Percentiles rank a stretch among this genome's conserved stretches.
These are phyloP conservation scores for Coffea humblotiana DNA, from an alignment of 305 asterid species.

Conservation along the genomic window DNA sequence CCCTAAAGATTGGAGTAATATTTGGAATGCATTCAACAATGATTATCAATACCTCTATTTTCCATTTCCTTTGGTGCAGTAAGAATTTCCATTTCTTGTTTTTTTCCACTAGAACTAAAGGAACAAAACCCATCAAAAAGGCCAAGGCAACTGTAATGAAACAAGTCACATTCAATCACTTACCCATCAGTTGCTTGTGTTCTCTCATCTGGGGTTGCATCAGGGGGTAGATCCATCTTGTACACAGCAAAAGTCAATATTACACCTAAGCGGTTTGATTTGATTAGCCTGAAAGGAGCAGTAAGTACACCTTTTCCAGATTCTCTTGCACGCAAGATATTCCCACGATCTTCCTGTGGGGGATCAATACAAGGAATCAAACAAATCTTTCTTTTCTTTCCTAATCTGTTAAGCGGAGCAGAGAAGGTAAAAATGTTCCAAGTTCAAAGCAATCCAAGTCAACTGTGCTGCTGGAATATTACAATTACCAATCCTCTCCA, in stretches of 20 bases:
- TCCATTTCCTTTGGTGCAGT: not conserved
- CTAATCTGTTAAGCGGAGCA: not conserved
- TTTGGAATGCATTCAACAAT: not conserved
- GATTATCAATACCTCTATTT: not conserved
- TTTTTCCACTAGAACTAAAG: not conserved
- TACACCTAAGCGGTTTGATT: slow-evolving; percentile 93
- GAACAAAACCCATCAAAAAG: not conserved
- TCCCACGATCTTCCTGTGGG: slow-evolving; percentile 94
- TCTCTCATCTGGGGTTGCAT: slow-evolving; percentile 75
- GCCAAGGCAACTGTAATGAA: not conserved
- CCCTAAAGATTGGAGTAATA: not conserved
- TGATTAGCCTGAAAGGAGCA: slow-evolving; percentile 90
- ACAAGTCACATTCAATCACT: slow-evolving; percentile 15
- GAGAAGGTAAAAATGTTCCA: not conserved
- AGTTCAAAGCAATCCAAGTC: not conserved
- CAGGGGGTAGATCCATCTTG: slow-evolving; percentile 62
- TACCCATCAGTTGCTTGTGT: slow-evolving; percentile 90
- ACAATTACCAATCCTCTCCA: slow-evolving; percentile 3
- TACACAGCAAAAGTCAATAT: slow-evolving; percentile 95
- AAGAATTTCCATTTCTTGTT: not conserved
- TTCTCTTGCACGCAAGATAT: slow-evolving; percentile 91
- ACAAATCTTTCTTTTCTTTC: not conserved
- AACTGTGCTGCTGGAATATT: not conserved
- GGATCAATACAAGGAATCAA: slow-evolving; percentile 13
- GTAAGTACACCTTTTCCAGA: slow-evolving; percentile 98